Evolutionary conservation across 23 red algal species (phyloP).

Genomic region (Gracilaria caudata): DNA sequence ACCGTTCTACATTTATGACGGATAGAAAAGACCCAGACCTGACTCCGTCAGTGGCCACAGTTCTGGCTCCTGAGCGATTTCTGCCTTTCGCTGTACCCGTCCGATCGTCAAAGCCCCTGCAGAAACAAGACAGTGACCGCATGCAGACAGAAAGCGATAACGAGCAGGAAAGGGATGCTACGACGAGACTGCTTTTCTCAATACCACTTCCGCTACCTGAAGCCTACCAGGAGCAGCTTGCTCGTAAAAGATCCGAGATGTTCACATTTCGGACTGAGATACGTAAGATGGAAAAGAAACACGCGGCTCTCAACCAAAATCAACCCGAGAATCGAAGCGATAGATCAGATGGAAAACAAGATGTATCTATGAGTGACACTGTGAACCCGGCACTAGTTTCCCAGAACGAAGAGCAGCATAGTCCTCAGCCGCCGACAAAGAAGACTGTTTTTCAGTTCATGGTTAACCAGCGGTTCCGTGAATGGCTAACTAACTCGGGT

Average conservation of each 20-base stretch:
- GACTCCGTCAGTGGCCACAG: slow-evolving; percentile 52
- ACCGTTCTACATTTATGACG: slow-evolving; percentile 13
- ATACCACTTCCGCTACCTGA: slow-evolving; percentile 49
- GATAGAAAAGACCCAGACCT: slow-evolving; percentile 45
- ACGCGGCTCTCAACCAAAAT: slow-evolving; percentile 10
- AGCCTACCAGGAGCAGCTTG: slow-evolving; percentile 42
- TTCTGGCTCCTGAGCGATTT: slow-evolving; percentile 64
- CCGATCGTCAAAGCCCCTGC: slow-evolving; percentile 11
- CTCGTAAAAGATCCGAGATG: slow-evolving; percentile 32
- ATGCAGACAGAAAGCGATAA: slow-evolving; percentile 36
- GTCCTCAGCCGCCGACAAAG: slow-evolving; percentile 7
- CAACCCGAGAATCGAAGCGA: slow-evolving; percentile 7
- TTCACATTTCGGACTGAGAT: slow-evolving; percentile 45
- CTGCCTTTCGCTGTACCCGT: slow-evolving; percentile 85
- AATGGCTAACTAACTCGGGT: slow-evolving; percentile 84
- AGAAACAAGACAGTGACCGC: slow-evolving; percentile 11
- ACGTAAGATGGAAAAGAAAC: slow-evolving; percentile 53
- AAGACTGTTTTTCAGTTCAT: slow-evolving; percentile 70
- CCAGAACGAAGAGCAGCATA: slow-evolving; percentile 10
- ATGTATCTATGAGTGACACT: slow-evolving; percentile 44
- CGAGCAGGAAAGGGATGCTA: slow-evolving; percentile 45
- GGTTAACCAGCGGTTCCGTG: slow-evolving; percentile 86
- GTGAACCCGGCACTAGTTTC: not conserved
- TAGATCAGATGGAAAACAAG: slow-evolving; percentile 14
- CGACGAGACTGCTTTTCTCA: slow-evolving; percentile 33